Base-by-base conservation (phyloP, 2,329 filamentous ascomycete genomes). In the Epichloe bromicola region DNA sequence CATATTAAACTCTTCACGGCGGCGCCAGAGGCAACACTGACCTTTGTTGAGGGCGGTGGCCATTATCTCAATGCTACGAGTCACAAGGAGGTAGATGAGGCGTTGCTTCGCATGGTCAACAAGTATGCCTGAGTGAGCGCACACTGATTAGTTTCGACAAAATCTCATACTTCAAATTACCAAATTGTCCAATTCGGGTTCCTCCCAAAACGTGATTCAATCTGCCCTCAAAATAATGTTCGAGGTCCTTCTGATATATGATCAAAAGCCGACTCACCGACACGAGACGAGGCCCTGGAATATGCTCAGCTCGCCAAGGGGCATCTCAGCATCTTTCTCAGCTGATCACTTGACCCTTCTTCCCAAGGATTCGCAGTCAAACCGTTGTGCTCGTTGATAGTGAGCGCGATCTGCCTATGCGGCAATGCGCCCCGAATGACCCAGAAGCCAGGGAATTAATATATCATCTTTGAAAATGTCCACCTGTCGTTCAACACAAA, bases 51-150 rank as follows among this genome's bases (percentile, higher is more conserved):
- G 42, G 70, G 66, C 0, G 75, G 70, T 2, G 65, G 67, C 2
- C 75, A 78, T 57, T 76, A 75, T 54, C 58, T 78, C 48, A 75
- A 68, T 51, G 71, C 70, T 1, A 74, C 74, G 3, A 72, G 67
- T 56, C 73, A 72, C 12, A 65, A 67, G 49, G 73, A 75, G 55
- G 65, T 70, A 0, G 65, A 70, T 46, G 64, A 66, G 46, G 70
- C 71, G 1, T 60, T 80, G 50, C 59, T 78, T 36, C 60, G 65
- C 56, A 68, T 73, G 65, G 59, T 71, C 0, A 56, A 57, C 30
- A 66, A 64, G 54, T 68, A 69, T 50, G 56, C 61, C 36, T 46
- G 48, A 46, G 34, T 30, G 14, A 19, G 6, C 30, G 33, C 33
- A 44, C 11, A 17, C n/a, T 23, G 2, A 44, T 19, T 23, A 49